Conservation (phyloP, 192 early-diverging fungal genomes). For the Coemansia nantahalensis region DNA sequence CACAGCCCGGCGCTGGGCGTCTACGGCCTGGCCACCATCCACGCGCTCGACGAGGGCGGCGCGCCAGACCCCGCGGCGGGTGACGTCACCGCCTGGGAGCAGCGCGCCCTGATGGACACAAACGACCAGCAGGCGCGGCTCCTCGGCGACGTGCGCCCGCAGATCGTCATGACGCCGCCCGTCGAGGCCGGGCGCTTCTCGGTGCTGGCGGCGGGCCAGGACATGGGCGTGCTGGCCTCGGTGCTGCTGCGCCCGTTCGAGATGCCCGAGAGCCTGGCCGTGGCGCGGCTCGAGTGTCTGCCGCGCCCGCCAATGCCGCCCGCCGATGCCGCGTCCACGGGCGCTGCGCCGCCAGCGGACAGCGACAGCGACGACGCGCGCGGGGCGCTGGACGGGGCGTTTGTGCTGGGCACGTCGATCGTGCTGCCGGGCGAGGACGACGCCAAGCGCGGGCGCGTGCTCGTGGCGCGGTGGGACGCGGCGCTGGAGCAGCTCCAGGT, state of each 20-base stretch:
- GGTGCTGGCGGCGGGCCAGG: constrained; percentile 71
- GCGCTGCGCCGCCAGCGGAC: neutral
- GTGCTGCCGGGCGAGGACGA: constrained; percentile 59
- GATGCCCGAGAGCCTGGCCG: constrained; percentile 38
- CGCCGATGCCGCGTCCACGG: neutral
- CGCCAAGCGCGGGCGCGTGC: constrained; percentile 67
- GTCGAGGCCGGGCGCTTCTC: constrained; percentile 53
- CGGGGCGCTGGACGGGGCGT: constrained; percentile 45
- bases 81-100: constrained; percentile 5
- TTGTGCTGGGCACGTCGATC: constrained; percentile 75
- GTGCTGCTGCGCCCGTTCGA: constrained; percentile 27
- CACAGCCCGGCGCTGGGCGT: no score
- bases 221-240: constrained; percentile 56
- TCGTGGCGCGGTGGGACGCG: constrained; percentile 61
- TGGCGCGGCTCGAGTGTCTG: constrained; percentile 14
- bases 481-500: constrained; percentile 53
- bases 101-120: constrained; percentile 9
- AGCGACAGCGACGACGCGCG: neutral
- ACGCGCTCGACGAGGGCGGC: constrained; percentile 22
- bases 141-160: constrained; percentile 2
- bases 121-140: constrained; percentile 6
- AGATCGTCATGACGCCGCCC: constrained; percentile 6
- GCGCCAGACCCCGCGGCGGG: neutral
- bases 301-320: constrained; percentile 2
- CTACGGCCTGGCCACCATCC: constrained; percentile 61